Percentiles rank a stretch among this genome's conserved stretches.
These are phyloP conservation scores for Thielaviopsis ethacetica DNA, from an alignment of 2,329 filamentous ascomycete genomes.

Conservation along the genomic window DNA sequence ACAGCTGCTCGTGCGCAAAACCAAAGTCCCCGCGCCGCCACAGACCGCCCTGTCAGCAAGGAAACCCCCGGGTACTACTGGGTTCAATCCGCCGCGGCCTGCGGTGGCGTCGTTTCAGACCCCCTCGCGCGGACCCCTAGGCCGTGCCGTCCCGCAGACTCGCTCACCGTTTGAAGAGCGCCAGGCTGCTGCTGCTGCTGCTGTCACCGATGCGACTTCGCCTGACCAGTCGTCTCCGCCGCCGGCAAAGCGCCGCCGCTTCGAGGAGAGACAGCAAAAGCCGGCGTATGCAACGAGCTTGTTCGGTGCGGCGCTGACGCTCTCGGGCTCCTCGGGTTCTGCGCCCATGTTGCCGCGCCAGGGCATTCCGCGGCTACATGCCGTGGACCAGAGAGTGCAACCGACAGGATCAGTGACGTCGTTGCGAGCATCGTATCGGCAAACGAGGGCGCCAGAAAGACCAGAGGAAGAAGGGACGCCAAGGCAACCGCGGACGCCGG, in stretches of 20 bases:
- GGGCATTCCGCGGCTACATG: slow-evolving; percentile 6
- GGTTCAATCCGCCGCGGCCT: slow-evolving; percentile 3
- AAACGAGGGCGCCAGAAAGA: not conserved
- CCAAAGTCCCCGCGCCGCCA: slow-evolving; percentile 12
- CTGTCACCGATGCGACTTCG: not conserved
- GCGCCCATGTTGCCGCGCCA: not conserved
- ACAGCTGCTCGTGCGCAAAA: slow-evolving; percentile 51
- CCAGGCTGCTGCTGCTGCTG: not conserved
- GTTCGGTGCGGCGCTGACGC: slow-evolving; percentile 29
- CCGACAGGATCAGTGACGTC: not conserved
- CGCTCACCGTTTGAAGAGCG: slow-evolving; percentile 9
- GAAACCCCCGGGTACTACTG: not conserved
- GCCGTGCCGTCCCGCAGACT: slow-evolving; percentile 1
- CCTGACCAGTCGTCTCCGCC: not conserved
- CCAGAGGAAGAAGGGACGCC: not conserved
- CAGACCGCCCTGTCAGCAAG: slow-evolving; percentile 7
- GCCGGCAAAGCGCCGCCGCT: slow-evolving; percentile 13
- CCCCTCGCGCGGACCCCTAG: slow-evolving; percentile 3
- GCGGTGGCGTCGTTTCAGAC: not conserved
- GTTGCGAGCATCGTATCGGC: not conserved
- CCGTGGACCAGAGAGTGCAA: not conserved
- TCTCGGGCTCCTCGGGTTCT: slow-evolving; percentile 14
- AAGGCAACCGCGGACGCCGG: not conserved
- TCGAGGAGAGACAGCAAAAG: slow-evolving; percentile 21
- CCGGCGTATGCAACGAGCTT: slow-evolving; percentile 32